Base-by-base conservation (phyloP, 148 eudicot genomes). In the Euryodendron excelsum region DNA sequence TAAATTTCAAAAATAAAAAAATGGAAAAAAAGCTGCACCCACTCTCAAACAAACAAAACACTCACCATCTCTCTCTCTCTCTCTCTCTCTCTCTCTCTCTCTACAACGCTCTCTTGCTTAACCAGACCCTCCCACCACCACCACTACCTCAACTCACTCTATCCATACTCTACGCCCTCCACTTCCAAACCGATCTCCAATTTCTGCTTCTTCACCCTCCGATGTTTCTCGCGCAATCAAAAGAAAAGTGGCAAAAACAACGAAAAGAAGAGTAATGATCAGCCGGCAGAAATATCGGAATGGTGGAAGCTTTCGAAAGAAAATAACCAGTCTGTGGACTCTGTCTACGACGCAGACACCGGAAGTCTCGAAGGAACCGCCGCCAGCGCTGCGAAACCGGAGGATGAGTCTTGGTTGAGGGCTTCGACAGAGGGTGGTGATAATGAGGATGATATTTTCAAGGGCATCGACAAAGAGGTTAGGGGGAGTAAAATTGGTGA, bases 281-380 rank as follows among this genome's bases (percentile, higher is more conserved):
- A 31, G 41, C 59, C 74, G 13, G 13, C 31, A 15, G 77, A 88
- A 41, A 78, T 80, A 7, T 65, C 83, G 12, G 87, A 88, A 72
- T 47, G 75, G 12, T 91, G 97, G 97, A 88, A 86, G 12, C 69
- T 91, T n/a, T 78, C 89, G 0, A 45, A 84, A 13, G 89, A 89
- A 39, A 72, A 65, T 30, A 89, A 84, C 61, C 48, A 75, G 27
- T 21, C 79, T 20, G 45, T 82, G 3, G 89, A 80, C 34, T 84
- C 84, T 52, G 68, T 90, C 6, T 92, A 90, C 39, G 84, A 78
- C 1, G 79, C 41, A n/a, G 81, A 81, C 8, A 8, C 78, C 13
- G 81, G 53, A 65, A 52, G 20, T 31, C n/a, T 75, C 8, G 82
- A 67, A 30, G 74, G 80, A 39, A 4, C 65, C 12, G 52, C 52